Base-by-base conservation (phyloP, 331 rosid species). In the Pyrus hybrid region DNA sequence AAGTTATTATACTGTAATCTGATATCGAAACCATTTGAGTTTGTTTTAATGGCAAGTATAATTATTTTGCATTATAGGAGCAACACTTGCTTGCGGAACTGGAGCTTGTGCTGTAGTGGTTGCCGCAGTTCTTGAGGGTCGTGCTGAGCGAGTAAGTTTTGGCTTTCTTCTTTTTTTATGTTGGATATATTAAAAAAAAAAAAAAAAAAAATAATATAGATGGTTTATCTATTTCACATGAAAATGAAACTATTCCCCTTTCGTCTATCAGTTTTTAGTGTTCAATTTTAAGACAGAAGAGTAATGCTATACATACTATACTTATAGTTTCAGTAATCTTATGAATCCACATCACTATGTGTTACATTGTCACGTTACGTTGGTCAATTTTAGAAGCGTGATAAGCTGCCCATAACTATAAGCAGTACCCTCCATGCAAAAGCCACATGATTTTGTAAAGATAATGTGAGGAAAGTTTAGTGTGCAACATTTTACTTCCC, bases 51-150 rank as follows among this genome's bases (percentile, higher is more conserved):
- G 20, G 45, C 56, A 53, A 63, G 45, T 21, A 66, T 61, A 49
- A 43, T 23, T 45, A 29, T 23, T 49, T 45, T 22, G 11, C 30
- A 37, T 68, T 84, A 63, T 80, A 94, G 97, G 97, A 63, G 97
- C 92, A 56, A 94, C 99, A n/a, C 88, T 92, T 53, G 99, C 99
- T 58, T 94, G 99, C 75, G 99, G 97, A 85, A 94, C 97, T 53
- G 97, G 99, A 86, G 97, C 99, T 68, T 94, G 99, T 89, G 97
- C 97, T 11, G 80, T 78, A 9, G 97, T 92, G 74, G 97, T 92
- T 77, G 99, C 97, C 14, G 96, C 93, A 54, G 96, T 92, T 80
- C 99, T 92, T 10, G 99, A 94, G 81, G 97, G 97, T 72, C 96
- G 72, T 76, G 91, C 99, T 65, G 88, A 80, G 53, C 85, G 97